phyloP scores from a whole-genome alignment of 2,329 filamentous ascomycete species.

The Cercospora beticola region DNA sequence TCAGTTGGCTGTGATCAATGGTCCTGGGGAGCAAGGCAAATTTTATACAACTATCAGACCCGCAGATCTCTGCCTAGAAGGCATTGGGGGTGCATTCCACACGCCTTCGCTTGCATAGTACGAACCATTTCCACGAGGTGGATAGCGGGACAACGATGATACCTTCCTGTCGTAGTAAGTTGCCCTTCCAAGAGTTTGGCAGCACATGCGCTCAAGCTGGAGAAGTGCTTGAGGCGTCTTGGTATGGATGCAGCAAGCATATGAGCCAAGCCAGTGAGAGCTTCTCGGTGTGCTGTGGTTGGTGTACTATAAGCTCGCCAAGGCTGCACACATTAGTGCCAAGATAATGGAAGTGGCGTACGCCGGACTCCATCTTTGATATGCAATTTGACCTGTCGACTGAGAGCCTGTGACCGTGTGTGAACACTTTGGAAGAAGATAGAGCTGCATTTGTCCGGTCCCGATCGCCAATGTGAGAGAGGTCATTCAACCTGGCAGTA shows the following conservation, averaged over 20 bases:
- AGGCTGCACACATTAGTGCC: slow-evolving; percentile 3
- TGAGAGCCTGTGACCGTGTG: neutral
- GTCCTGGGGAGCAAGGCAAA: neutral
- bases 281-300: neutral
- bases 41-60: slow-evolving; percentile 8
- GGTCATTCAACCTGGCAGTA: neutral
- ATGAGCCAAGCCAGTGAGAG: neutral
- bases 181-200: slow-evolving; percentile 13
- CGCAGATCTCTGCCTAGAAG: neutral
- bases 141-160: slow-evolving; percentile 10
- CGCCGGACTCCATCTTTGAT: neutral
- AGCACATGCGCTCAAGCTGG: neutral
- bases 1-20: neutral
- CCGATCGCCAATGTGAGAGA: neutral
- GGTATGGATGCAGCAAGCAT: slow-evolving; percentile 6
- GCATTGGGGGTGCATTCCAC: neutral
- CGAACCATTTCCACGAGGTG: slow-evolving; percentile 1
- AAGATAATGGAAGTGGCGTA: neutral
- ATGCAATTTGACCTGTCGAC: neutral
- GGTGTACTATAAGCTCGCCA: neutral
- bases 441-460: neutral
- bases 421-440: neutral
- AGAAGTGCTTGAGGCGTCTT: neutral
- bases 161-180: slow-evolving; percentile 23
- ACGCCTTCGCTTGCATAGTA: neutral